Percentiles rank a stretch among this genome's conserved stretches.
Evolutionary conservation across 108 stramenopile genomes (phyloP).

Genomic region (Nitzschia putrida): DNA sequence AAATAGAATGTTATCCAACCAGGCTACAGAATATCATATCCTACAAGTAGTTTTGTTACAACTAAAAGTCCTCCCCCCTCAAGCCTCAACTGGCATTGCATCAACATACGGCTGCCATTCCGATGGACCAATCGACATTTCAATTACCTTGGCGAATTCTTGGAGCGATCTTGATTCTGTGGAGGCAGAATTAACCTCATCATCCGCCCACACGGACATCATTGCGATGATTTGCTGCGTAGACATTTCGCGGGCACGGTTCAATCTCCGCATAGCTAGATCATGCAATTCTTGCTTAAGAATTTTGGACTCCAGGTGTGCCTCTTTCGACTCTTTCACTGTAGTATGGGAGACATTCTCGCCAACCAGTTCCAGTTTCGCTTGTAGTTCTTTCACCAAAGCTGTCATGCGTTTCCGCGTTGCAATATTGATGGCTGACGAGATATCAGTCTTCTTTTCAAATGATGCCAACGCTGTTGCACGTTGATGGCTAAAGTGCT

Average conservation of each 20-base stretch:
- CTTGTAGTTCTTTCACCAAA: constrained; percentile 71
- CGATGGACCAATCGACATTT: constrained; percentile 7
- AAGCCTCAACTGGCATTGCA: background rate
- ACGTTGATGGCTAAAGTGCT: constrained; percentile 65
- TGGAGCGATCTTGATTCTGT: constrained; percentile 18
- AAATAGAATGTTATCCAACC: too few species aligned
- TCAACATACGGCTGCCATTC: constrained; percentile 21
- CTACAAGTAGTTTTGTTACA: background rate
- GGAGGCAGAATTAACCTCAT: constrained; percentile 38
- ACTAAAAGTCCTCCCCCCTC: background rate
- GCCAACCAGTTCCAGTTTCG: constrained; percentile 63
- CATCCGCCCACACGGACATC: constrained; percentile 76
- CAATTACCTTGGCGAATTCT: constrained; percentile 17
- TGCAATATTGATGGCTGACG: constrained; percentile 84
- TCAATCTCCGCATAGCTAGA: constrained; percentile 67
- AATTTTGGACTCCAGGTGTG: constrained; percentile 74
- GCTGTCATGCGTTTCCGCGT: constrained; percentile 69
- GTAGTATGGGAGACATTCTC: constrained; percentile 77
- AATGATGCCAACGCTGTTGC: constrained; percentile 73
- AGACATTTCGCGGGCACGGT: constrained; percentile 67
- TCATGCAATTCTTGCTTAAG: constrained; percentile 73
- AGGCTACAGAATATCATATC: too few species aligned
- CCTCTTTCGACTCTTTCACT: constrained; percentile 84
- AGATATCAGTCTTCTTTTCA: constrained; percentile 85
- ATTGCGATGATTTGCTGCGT: constrained; percentile 70